Conservation (phyloP, 2,329 filamentous ascomycete genomes). For the Curvularia spicifera region DNA sequence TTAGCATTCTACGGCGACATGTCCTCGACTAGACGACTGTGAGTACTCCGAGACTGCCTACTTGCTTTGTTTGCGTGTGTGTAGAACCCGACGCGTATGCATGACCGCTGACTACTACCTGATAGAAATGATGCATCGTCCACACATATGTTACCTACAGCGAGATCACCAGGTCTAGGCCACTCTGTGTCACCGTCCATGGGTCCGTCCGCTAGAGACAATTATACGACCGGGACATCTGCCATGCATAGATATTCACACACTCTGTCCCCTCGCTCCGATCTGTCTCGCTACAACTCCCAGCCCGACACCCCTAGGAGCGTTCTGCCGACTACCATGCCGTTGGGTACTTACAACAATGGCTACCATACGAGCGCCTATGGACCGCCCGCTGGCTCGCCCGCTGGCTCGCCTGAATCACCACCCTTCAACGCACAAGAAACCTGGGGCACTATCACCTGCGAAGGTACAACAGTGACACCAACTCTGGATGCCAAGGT, state of each 20-base stretch:
- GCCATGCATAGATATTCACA: slow-evolving; percentile 44
- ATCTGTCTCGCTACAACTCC: slow-evolving; percentile 44
- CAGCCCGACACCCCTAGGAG: slow-evolving; percentile 49
- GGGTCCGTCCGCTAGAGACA: slow-evolving; percentile 52
- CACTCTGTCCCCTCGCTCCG: slow-evolving; percentile 47
- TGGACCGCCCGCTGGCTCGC: slow-evolving; percentile 24
- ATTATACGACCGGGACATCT: slow-evolving; percentile 53
- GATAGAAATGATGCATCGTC: slow-evolving; percentile 55
- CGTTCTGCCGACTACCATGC: slow-evolving; percentile 42
- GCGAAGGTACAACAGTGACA: slow-evolving; percentile 66
- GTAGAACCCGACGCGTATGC: slow-evolving; percentile 40
- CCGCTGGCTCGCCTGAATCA: slow-evolving; percentile 32
- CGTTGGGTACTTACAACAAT: slow-evolving; percentile 33
- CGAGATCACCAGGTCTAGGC: slow-evolving; percentile 51
- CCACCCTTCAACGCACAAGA: slow-evolving; percentile 57
- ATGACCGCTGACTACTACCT: slow-evolving; percentile 50
- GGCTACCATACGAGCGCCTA: slow-evolving; percentile 26
- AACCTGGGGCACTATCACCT: slow-evolving; percentile 66
- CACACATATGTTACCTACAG: slow-evolving; percentile 55
- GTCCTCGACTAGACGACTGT: slow-evolving; percentile 53
- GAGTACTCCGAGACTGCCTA: slow-evolving; percentile 49
- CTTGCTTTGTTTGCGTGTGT: slow-evolving; percentile 32
- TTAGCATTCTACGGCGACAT: slow-evolving; percentile 50
- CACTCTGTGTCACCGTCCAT: slow-evolving; percentile 52
- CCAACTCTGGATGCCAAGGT: slow-evolving; percentile 80